Evolutionary conservation across 1,284 basidiomycete genomes (phyloP).

Genomic region (Leccinum fallax): DNA sequence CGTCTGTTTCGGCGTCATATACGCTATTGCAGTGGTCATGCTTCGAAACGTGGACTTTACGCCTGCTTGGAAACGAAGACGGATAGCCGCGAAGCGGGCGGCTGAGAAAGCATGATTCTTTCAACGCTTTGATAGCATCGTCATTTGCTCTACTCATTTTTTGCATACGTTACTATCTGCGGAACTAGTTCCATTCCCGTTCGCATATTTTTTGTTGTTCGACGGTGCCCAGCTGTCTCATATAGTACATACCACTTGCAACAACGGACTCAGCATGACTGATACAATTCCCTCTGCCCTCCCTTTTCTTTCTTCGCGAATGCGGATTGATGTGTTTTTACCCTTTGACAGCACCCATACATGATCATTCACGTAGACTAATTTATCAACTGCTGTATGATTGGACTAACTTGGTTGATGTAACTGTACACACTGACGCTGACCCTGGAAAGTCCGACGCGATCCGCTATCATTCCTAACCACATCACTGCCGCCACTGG

Average conservation of each 20-base stretch:
- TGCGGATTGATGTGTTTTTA: neutral
- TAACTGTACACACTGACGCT: neutral
- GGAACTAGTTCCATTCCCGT: constrained; percentile 5
- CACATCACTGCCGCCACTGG: neutral
- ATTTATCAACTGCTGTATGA: constrained; percentile 21
- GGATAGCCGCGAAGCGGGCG: constrained; percentile 29
- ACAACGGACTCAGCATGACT: constrained; percentile 4
- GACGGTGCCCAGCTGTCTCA: constrained; percentile 1
- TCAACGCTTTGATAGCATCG: constrained; percentile 18
- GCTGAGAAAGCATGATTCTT: constrained; percentile 28
- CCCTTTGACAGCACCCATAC: constrained; percentile 1
- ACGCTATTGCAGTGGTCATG: constrained; percentile 34
- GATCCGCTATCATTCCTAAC: neutral
- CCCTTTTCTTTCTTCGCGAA: neutral
- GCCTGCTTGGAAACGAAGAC: constrained; percentile 36
- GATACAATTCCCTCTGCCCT: constrained; percentile 5
- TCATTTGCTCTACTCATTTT: constrained; percentile 7
- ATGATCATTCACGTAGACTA: constrained; percentile 22
- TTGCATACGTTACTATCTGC: constrained; percentile 25
- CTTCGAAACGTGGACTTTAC: constrained; percentile 36
- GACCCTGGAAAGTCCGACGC: neutral
- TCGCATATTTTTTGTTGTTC: constrained; percentile 5
- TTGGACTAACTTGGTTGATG: neutral
- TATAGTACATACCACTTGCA: neutral
- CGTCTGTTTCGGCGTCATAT: constrained; percentile 35